Percentiles rank a stretch among this genome's conserved stretches.
These are phyloP conservation scores for Populus alba DNA, from an alignment of 345 rosid genomes.

Conservation along the genomic window DNA sequence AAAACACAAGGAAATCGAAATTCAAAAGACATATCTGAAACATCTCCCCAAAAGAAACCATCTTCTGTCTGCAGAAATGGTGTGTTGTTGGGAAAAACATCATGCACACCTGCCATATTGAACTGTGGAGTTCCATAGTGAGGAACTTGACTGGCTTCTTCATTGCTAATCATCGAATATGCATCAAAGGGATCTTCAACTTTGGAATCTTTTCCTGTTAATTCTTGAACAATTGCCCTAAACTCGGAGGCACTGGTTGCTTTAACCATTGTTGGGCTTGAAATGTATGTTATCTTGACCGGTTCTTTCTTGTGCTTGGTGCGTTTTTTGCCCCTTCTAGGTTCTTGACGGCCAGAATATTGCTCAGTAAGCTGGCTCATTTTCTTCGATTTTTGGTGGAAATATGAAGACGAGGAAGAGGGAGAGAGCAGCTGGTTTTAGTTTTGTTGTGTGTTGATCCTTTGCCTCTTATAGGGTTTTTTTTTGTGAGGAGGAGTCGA, in stretches of 20 bases:
- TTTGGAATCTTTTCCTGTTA: slow-evolving; percentile 45
- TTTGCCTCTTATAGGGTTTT: not conserved
- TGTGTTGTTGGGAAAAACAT: not conserved
- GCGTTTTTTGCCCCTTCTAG: slow-evolving; percentile 5
- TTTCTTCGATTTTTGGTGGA: not conserved
- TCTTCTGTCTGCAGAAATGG: slow-evolving; percentile 8
- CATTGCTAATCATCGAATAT: not conserved
- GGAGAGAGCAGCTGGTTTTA: not conserved
- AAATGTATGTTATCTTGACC: slow-evolving; percentile 44
- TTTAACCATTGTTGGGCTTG: slow-evolving; percentile 44
- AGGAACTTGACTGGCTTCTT: not conserved
- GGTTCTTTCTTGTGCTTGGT: slow-evolving; percentile 34
- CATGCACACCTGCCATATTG: not conserved
- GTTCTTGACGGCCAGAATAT: not conserved
- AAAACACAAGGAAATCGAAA: slow-evolving; percentile 13
- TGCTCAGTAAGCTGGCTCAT: slow-evolving; percentile 8
- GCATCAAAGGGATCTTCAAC: not conserved
- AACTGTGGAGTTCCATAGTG: not conserved
- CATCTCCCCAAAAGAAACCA: slow-evolving; percentile 19
- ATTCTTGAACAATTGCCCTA: slow-evolving; percentile 46
- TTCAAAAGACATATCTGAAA: slow-evolving; percentile 13
- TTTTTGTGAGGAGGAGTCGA: not conserved
- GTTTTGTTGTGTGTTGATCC: not conserved
- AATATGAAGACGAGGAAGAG: not conserved
- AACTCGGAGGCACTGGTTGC: slow-evolving; percentile 41